phyloP scores from a whole-genome alignment of 2,329 filamentous ascomycete genomes.

The Peltaster fructicola region DNA sequence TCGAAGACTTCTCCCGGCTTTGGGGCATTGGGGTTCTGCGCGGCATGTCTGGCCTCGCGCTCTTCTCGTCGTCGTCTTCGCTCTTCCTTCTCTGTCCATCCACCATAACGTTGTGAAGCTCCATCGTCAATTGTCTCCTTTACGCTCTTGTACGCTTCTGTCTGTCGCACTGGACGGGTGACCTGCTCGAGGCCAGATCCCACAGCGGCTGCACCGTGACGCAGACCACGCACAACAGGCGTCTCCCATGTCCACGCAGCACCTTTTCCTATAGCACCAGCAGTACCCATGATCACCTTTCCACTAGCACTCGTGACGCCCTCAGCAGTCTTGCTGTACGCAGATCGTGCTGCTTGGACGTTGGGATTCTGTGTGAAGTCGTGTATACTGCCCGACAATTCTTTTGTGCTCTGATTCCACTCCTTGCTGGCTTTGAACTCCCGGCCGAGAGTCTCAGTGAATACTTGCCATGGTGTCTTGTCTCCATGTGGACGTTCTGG shows the following conservation, averaged over 20 bases:
- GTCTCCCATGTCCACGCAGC: slow-evolving; percentile 98
- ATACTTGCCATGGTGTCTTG: slow-evolving; percentile 98
- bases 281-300: slow-evolving; percentile 69
- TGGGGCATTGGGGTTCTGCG: slow-evolving; percentile 18
- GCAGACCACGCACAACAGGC: slow-evolving; percentile 73
- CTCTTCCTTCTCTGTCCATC: slow-evolving; percentile 95
- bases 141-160: slow-evolving; percentile 81
- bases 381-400: slow-evolving; percentile 71
- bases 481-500: slow-evolving; percentile 93
- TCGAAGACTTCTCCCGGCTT: slow-evolving; percentile 42
- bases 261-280: slow-evolving; percentile 71
- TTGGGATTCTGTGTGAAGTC: slow-evolving; percentile 88
- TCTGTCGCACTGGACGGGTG: slow-evolving; percentile 86
- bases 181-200: slow-evolving; percentile 80
- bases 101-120: slow-evolving; percentile 86
- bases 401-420: slow-evolving; percentile 98
- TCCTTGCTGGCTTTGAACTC: slow-evolving; percentile 97
- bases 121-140: slow-evolving; percentile 96
- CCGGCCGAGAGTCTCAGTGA: slow-evolving; percentile 82
- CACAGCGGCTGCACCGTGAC: slow-evolving; percentile 70
- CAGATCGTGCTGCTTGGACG: slow-evolving; percentile 67
- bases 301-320: slow-evolving; percentile 64
- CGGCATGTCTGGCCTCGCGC: slow-evolving; percentile 38
- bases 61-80: slow-evolving; percentile 60
- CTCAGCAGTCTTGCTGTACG: slow-evolving; percentile 72